Evolutionary conservation across 2,329 filamentous ascomycete genomes (phyloP).

Genomic region (Elsinoe necatrix): DNA sequence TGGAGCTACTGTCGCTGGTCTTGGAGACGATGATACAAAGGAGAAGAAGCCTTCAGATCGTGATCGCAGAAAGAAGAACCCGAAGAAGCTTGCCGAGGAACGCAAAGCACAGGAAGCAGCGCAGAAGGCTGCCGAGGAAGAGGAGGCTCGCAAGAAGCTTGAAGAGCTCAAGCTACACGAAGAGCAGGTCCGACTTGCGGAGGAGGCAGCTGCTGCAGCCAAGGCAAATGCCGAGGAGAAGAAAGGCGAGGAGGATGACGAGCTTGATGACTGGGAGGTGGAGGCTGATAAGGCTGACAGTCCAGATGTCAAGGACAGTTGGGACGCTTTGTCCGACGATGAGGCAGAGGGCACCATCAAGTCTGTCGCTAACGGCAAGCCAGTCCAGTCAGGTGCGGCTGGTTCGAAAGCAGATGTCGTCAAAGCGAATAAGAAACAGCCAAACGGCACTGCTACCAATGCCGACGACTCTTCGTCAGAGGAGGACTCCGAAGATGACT

Average conservation of each 20-base stretch:
- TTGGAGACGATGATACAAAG: conserved; percentile 61
- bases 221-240: conserved; percentile 60
- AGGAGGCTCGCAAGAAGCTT: conserved; percentile 49
- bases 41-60: conserved; percentile 75
- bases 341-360: conserved; percentile 50
- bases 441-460: conserved; percentile 40
- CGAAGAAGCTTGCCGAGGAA: conserved; percentile 53
- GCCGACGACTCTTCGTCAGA: conserved; percentile 26
- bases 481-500: conserved; percentile 45
- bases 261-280: conserved; percentile 75
- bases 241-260: conserved; percentile 55
- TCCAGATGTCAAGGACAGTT: conserved; percentile 81
- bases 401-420: conserved; percentile 24
- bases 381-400: conserved; percentile 23
- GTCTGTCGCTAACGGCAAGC: conserved; percentile 30
- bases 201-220: conserved; percentile 69
- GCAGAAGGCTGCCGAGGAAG: conserved; percentile 35
- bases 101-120: conserved; percentile 30
- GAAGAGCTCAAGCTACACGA: conserved; percentile 44
- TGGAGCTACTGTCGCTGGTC: conserved; percentile 51
- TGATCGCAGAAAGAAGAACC: conserved; percentile 66
- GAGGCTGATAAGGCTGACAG: conserved; percentile 67
- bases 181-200: conserved; percentile 66
- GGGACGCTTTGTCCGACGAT: conserved; percentile 79
- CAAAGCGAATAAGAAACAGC: conserved; percentile 22